Base-by-base conservation (phyloP, 352 stramenopile species). In the Phytophthora quininea region DNA sequence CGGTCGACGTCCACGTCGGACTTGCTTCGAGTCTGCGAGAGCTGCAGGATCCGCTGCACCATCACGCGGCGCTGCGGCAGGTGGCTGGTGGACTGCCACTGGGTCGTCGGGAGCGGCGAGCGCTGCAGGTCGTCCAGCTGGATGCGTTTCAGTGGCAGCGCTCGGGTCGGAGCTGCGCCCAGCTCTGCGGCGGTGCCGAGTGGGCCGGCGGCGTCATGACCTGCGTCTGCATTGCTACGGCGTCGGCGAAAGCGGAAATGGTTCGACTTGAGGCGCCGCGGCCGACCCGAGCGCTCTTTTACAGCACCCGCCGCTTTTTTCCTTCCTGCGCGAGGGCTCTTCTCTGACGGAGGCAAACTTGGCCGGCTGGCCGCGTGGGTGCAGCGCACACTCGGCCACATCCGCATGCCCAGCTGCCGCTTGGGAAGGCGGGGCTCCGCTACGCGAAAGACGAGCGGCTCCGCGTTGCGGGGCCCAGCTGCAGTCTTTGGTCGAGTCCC, bases 21-120 rank as follows among this genome's bases (percentile, higher is more conserved):
- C 52, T 64, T 84, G 33, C 24, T 60, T 53, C 35, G 61, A 43
- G 40, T 49, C 48, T 72, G 73, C 15, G 82, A 89, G 38, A 93
- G 79, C 48, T 84, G 73, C 46, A 92, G 69, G 45, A 95, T 90
- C 15, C 77, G 84, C 54, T 90, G 82, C 14, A 92, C 82, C 77
- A 94, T 91, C 31, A 76, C 60, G 3, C 86, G 79, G 5, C 84
- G 86, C 54, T 84, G 71, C 4, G 84, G 82, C 10, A 92, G 64
- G 61, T 94, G 82, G 31, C 53, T 80, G 19, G 55, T 53, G 10
- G 69, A 80, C 58, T 92, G 86, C 86, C 86, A 94, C 15, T 83
- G 79, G 2, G 45, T 64, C 50, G 59, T 53, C 1, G 53, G 40
- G 31, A 49, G 19, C 19, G 19, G 19, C 19, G 19, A 33, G 29